These are phyloP conservation scores for Paramecium sonneborni DNA, from an alignment of 73 alveolate species.

Conservation along the genomic window DNA sequence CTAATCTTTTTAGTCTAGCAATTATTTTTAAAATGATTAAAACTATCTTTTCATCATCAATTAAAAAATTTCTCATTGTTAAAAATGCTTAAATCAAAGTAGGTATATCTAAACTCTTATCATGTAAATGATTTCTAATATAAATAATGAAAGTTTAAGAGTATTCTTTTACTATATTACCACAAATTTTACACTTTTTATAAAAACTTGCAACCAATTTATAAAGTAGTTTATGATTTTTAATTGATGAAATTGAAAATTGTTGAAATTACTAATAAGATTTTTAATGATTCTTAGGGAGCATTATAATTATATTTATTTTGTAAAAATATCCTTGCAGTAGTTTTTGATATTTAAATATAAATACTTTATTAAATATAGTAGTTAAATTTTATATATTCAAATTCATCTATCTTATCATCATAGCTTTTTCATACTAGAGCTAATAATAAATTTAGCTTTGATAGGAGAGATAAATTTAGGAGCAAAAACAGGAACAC, in stretches of 20 bases:
- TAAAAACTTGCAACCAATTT: neutral
- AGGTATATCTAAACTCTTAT: neutral
- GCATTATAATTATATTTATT: no score
- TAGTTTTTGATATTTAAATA: neutral
- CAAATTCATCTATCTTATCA: neutral
- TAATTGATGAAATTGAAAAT: neutral
- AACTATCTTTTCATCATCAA: neutral
- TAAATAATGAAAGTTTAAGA: neutral
- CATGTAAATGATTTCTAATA: neutral
- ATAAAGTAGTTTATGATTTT: neutral
- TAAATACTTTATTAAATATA: neutral
- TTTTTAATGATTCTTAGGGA: neutral
- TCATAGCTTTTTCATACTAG: neutral
- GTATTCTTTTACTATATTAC: neutral
- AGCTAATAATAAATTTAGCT: neutral
- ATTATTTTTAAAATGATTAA: neutral
- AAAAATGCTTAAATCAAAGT: neutral
- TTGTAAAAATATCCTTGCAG: no score
- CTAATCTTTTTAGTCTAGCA: neutral
- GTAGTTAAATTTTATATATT: neutral
- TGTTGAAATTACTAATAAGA: neutral
- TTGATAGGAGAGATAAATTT: conserved; percentile 17
- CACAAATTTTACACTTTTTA: neutral
- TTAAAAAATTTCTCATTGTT: neutral
- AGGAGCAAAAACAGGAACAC: conserved; percentile 24